Evolutionary conservation across 495 filamentous ascomycete species (phyloP), one percentile per base, ranked within the genome.

Genomic region (Sabuloglossum arenarium): DNA sequence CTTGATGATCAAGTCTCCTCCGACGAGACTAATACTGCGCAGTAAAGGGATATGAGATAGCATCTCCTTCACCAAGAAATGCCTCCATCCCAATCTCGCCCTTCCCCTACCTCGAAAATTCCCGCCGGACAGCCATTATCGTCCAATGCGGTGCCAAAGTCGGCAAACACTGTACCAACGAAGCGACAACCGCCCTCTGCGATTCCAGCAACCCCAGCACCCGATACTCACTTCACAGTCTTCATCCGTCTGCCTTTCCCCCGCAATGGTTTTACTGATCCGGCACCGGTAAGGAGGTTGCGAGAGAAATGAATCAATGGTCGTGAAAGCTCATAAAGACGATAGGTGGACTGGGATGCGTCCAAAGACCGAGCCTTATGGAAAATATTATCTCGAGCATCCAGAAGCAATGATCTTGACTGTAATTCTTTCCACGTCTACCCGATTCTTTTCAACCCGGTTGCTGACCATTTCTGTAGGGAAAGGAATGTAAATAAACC

Each of bases 221-320:
- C 63, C 14, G 63, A 71, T 31, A 61, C 69, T 19, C 75, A 74
- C 37, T 81, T 76, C 61, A 89, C 86, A 27, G 82, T 90, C 57
- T 85, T 94, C 61, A 77, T 98, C 53, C 79, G 90, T 11, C 74
- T 96, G 14, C 91, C 91, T 10, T 94, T 96, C 66, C 77, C 84
- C 16, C 77, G 91, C 57, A 81, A 84, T 21, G 80, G 85, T 52
- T 98, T 97, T 70, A 75, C 87, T 34, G 91, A 98, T 68, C 91
- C 93, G 46, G 84, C 85, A 8, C 80, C 81, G 51, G 89, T 89
- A 74, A 62, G 77, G 12, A 8, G n/a, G 14, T 24, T 23, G 16
- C 11, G 19, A 16, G 4, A 14, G 3, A 9, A 28, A 55, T 6
- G 28, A 29, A n/a, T 9, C 21, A n/a, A 24, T 14, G 2, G 32